These are phyloP conservation scores for Dipteronia sinensis DNA, from an alignment of 345 rosid species.

Conservation along the genomic window DNA sequence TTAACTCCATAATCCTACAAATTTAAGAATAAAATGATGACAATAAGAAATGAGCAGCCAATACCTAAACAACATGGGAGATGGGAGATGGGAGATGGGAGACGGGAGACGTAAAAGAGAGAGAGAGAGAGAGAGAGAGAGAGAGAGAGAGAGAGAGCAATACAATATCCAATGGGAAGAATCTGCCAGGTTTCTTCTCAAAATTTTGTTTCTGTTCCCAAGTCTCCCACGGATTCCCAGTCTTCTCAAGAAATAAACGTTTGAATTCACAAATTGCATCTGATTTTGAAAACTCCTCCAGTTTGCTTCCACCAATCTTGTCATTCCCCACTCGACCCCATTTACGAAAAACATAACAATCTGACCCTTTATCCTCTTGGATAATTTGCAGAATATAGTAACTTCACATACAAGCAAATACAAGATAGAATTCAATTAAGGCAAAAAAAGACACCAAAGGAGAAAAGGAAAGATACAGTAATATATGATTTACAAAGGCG, in stretches of 20 bases:
- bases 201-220: conserved; percentile 85
- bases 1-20: conserved; percentile 90
- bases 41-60: conserved; percentile 5
- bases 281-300: conserved; percentile 75
- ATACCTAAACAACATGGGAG: not conserved
- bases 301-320: conserved; percentile 79
- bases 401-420: conserved; percentile 43
- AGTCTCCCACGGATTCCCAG: conserved; percentile 89
- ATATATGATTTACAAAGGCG: conserved; percentile 3
- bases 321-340: conserved; percentile 97
- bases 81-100: conserved; percentile 1
- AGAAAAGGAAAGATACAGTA: not conserved
- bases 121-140: not conserved
- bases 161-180: conserved; percentile 94
- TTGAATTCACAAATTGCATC: conserved; percentile 71
- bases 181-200: conserved; percentile 82
- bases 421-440: conserved; percentile 21
- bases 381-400: conserved; percentile 92
- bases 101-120: no score
- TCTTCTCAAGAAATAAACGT: conserved; percentile 80
- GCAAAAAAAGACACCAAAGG: not conserved
- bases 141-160: conserved; percentile 16
- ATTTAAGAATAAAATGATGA: not conserved
- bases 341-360: conserved; percentile 79
- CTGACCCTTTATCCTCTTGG: conserved; percentile 82